Conservation (phyloP, 169 alveolate species). For the Cryptosporidium bovis region DNA sequence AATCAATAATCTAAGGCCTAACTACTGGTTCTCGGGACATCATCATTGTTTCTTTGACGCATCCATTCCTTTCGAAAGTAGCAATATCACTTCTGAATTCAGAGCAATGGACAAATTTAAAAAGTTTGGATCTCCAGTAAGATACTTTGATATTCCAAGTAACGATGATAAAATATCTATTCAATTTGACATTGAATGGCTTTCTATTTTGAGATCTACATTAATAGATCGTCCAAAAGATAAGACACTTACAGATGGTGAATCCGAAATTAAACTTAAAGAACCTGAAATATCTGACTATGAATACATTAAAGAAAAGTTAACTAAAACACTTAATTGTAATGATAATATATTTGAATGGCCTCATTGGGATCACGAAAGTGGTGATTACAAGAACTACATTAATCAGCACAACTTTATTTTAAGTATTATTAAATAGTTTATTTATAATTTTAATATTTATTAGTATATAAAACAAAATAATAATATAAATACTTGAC, state of each 20-base stretch:
- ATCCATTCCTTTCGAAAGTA: slow-evolving; percentile 31
- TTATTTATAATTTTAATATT: neutral
- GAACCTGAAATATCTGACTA: slow-evolving; percentile 10
- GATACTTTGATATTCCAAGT: slow-evolving; percentile 40
- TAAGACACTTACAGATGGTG: neutral
- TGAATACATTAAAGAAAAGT: neutral
- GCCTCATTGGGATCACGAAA: slow-evolving; percentile 54
- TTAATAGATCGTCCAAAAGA: slow-evolving; percentile 35
- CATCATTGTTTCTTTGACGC: slow-evolving; percentile 84
- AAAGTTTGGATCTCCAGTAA: slow-evolving; percentile 15
- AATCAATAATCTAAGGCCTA: slow-evolving; percentile 78
- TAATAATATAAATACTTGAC: neutral
- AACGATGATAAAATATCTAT: neutral
- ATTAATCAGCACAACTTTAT: slow-evolving; percentile 37
- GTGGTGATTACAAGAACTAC: slow-evolving; percentile 41
- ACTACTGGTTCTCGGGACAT: slow-evolving; percentile 84
- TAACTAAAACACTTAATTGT: neutral
- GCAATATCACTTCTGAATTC: slow-evolving; percentile 32
- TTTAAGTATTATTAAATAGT: slow-evolving; percentile 8
- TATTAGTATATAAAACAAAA: neutral
- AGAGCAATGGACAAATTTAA: slow-evolving; percentile 72
- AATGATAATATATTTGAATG: slow-evolving; percentile 13
- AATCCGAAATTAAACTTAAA: neutral
- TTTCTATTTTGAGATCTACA: slow-evolving; percentile 46
- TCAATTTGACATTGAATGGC: slow-evolving; percentile 60